phyloP scores from a whole-genome alignment of 495 filamentous ascomycete species.

The Aspergillus egyptiacus region DNA sequence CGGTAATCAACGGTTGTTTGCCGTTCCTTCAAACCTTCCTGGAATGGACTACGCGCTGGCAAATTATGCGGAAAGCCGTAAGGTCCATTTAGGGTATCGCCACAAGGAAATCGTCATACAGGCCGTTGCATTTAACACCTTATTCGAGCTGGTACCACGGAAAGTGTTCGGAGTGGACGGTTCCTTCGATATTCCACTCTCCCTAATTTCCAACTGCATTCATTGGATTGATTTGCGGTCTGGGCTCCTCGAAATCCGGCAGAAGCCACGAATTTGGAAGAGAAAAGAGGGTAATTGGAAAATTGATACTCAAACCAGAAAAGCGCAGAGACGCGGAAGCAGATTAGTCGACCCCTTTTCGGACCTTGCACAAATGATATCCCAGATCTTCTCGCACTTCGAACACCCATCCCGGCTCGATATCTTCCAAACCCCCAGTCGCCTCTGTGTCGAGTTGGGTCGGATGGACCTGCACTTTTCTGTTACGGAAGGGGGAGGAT shows the following conservation, averaged over 20 bases:
- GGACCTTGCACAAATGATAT: conserved; percentile 21
- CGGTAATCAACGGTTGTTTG: conserved; percentile 29
- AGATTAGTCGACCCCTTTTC: conserved; percentile 32
- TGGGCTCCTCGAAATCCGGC: conserved; percentile 32
- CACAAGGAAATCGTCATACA: conserved; percentile 22
- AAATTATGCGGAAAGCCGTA: conserved; percentile 22
- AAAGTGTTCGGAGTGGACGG: conserved; percentile 23
- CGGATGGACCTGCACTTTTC: conserved; percentile 45
- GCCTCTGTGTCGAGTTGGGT: conserved; percentile 41
- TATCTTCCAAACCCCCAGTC: conserved; percentile 25
- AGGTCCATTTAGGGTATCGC: conserved; percentile 38
- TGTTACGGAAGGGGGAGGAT: conserved; percentile 22
- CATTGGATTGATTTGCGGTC: conserved; percentile 55
- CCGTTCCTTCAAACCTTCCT: conserved; percentile 37
- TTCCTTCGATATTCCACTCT: conserved; percentile 36
- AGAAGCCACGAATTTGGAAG: conserved; percentile 30
- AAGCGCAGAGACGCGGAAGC: conserved; percentile 13
- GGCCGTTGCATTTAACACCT: conserved; percentile 2
- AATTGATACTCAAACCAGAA: conserved; percentile 21
- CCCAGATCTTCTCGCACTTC: conserved; percentile 27
- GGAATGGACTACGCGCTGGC: conserved; percentile 44
- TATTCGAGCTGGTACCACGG: conserved; percentile 43
- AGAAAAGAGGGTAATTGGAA: conserved; percentile 27
- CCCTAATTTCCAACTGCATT: conserved; percentile 41
- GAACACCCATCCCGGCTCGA: conserved; percentile 29